Percentiles rank a stretch among this genome's conserved stretches.
These are phyloP conservation scores for Phytophthora sansomeana DNA, from an alignment of 352 stramenopile species.

Conservation along the genomic window DNA sequence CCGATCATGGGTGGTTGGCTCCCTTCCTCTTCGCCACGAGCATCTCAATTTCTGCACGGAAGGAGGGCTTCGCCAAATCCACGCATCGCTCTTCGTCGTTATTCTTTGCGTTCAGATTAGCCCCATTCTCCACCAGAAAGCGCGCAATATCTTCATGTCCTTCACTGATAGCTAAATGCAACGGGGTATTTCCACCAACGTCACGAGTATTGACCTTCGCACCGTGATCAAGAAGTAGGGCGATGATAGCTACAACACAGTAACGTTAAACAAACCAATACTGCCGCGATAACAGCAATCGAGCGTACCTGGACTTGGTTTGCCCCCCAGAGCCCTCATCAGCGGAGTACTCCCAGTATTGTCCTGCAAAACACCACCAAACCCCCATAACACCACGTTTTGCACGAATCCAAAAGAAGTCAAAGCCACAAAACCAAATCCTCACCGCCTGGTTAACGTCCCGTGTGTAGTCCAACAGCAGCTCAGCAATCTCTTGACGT, in stretches of 20 bases:
- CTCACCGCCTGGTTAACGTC: constrained; percentile 70
- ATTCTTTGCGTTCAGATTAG: constrained; percentile 64
- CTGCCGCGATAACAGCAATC: not conserved
- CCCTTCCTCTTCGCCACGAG: constrained; percentile 35
- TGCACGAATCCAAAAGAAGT: not conserved
- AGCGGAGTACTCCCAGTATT: constrained; percentile 68
- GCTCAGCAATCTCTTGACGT: constrained; percentile 68
- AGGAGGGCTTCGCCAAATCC: constrained; percentile 55
- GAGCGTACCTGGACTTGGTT: constrained; percentile 57
- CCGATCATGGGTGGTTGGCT: constrained; percentile 4
- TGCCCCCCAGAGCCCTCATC: constrained; percentile 64
- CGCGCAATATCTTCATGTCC: constrained; percentile 69
- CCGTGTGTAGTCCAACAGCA: constrained; percentile 73
- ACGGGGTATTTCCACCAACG: constrained; percentile 69
- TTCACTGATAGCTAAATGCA: constrained; percentile 75
- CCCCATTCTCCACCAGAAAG: constrained; percentile 66
- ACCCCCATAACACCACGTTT: constrained; percentile 1
- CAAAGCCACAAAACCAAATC: not conserved
- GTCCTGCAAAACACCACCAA: constrained; percentile 41
- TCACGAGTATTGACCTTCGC: constrained; percentile 66
- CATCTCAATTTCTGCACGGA: constrained; percentile 55
- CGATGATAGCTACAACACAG: constrained; percentile 55
- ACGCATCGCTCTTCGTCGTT: constrained; percentile 62
- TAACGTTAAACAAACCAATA: not conserved
- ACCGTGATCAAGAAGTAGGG: constrained; percentile 67